Conservation (phyloP, 495 filamentous ascomycete species). For the Aspergillus incahuasiensis region DNA sequence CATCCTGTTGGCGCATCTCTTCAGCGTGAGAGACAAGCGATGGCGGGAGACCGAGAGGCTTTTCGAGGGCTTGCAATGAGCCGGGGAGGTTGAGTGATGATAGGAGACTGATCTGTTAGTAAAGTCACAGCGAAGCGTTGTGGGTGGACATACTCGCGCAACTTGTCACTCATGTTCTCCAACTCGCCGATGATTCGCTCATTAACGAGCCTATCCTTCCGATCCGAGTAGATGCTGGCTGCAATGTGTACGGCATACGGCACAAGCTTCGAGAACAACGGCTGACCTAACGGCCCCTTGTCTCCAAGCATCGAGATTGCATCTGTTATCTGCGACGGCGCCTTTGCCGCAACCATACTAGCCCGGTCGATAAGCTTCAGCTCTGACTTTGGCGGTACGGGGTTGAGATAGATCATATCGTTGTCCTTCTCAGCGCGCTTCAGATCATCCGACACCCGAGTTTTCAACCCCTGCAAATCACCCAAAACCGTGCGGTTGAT, state of each 20-base stretch:
- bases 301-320: slow-evolving; percentile 76
- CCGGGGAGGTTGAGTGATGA: slow-evolving; percentile 86
- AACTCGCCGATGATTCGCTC: slow-evolving; percentile 78
- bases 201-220: slow-evolving; percentile 83
- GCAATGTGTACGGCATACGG: slow-evolving; percentile 95
- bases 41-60: slow-evolving; percentile 86
- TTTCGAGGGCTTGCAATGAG: slow-evolving; percentile 90
- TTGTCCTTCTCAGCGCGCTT: slow-evolving; percentile 96
- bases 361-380: slow-evolving; percentile 81
- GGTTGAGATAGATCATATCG: slow-evolving; percentile 82
- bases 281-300: slow-evolving; percentile 71
- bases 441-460: slow-evolving; percentile 74
- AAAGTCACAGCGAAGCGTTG: background rate
- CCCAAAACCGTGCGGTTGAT: slow-evolving; percentile 78
- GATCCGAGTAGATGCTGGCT: slow-evolving; percentile 90
- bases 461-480: slow-evolving; percentile 81
- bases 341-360: slow-evolving; percentile 76
- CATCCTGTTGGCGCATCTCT: slow-evolving; percentile 90
- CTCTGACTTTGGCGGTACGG: slow-evolving; percentile 84
- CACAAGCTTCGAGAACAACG: slow-evolving; percentile 85
- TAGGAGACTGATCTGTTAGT: slow-evolving; percentile 45
- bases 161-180: slow-evolving; percentile 70
- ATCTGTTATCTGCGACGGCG: slow-evolving; percentile 78
- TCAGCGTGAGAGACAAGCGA: slow-evolving; percentile 84
- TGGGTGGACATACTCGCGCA: slow-evolving; percentile 57